Evolutionary conservation across 306 rosid genomes (phyloP), one percentile per base, ranked within the genome.

Genomic region (Acacia confusa): DNA sequence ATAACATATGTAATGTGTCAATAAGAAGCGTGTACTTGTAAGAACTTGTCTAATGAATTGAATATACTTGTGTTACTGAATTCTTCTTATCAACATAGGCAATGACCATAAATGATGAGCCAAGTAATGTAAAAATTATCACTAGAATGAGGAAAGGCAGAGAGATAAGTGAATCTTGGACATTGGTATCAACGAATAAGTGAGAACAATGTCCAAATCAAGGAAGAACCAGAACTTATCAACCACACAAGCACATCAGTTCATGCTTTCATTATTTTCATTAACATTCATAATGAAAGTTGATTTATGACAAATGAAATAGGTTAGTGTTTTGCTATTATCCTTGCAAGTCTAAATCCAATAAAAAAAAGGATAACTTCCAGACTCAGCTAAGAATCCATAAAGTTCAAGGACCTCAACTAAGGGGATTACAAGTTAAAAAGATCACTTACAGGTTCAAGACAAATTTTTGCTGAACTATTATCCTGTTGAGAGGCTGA

Each of bases 391-490:
- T 30, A 7, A 78, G 82, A 50, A 58, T 41, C 13, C 72, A 36
- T 44, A 27, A 57, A 80, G 57, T 70, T 72, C 82, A 48, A 52
- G 24, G 80, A 73, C 64, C 53, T 71, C 24, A 13, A 48, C 34
- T 30, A 41, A 79, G 43, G 47, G 57, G 61, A 76, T 57, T 75
- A 72, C 69, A 83, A 28, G 55, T 41, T 72, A 9, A 71, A 63
- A 70, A 38, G 36, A 76, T 70, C 70, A 79, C 97, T 91, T 84
- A 91, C 97, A 38, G 88, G 93, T 68, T 86, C 78, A 9, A 17
- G 28, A 65, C 15, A 66, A 63, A 45, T 15, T 58, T 78, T 85
- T 41, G 71, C 86, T 1, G 88, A 84, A 70, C 41, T 57, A 16
- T 52, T 72, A 47, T 79, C 25, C 34, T 44, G 71, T 63, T 71